Evolutionary conservation across 2,329 filamentous ascomycete species (phyloP).

Genomic region (Biscogniauxia sp.): DNA sequence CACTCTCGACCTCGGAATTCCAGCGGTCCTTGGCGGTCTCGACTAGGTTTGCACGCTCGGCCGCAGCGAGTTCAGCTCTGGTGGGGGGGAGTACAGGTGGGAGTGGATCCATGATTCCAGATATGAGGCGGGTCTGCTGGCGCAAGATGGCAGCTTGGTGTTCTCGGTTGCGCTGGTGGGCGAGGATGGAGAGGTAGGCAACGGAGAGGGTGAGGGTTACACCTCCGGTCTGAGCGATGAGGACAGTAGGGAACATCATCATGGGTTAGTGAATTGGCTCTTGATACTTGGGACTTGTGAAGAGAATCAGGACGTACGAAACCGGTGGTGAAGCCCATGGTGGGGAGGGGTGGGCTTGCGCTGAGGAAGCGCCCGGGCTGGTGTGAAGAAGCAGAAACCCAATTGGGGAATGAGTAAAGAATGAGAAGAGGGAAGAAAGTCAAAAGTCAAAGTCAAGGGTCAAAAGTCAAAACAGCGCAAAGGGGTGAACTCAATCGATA

Average conservation of each 20-base stretch:
- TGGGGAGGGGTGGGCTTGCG: conserved; percentile 23
- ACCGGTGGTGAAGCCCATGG: conserved; percentile 72
- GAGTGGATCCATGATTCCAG: conserved; percentile 48
- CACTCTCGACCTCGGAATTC: conserved; percentile 70
- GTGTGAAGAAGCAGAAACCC: background rate
- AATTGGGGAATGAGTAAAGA: conserved; percentile 22
- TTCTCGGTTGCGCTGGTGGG: conserved; percentile 67
- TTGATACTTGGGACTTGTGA: too few relatives aligned
- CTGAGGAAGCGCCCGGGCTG: conserved; percentile 2
- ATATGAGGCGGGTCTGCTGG: conserved; percentile 54
- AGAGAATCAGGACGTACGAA: conserved; percentile 56
- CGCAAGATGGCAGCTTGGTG: conserved; percentile 56
- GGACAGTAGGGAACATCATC: background rate
- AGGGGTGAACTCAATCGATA: conserved; percentile 8
- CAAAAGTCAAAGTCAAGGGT: too few relatives aligned
- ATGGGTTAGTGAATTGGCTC: conserved; percentile 1
- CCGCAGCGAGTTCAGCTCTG: conserved; percentile 48
- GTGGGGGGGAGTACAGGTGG: conserved; percentile 47
- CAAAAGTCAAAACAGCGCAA: too few relatives aligned
- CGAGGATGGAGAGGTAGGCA: conserved; percentile 68
- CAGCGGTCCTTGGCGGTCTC: conserved; percentile 73
- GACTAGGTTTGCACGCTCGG: conserved; percentile 54
- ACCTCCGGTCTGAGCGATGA: conserved; percentile 61
- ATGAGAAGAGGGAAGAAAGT: background rate
- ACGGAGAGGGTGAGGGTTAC: conserved; percentile 72